Base-by-base conservation (phyloP, 164 flowering plant species). In the Piper longum region DNA sequence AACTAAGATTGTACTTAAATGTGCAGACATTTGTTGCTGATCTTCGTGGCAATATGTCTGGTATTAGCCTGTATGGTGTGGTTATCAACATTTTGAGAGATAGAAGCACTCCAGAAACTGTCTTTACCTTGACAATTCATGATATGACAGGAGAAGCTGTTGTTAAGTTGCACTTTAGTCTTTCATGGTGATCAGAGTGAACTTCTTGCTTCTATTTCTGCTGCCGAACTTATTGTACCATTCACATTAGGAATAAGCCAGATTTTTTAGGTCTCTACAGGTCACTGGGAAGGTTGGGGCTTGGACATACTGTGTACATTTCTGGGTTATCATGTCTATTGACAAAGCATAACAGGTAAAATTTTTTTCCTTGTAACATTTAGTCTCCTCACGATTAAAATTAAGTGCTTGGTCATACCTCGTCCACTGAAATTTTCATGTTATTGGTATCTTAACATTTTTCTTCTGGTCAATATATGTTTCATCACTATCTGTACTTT, bases 11-110 rank as follows among this genome's bases (percentile, higher is more conserved):
- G 45, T 73, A 45, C 64, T 62, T 56, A 67, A 72, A 74, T 72
- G 73, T 58, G 71, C 96, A 93, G 99, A 74, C 81, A 67, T 84
- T 81, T 77, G 80, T 93, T 64, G 73, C 61, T 43, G 89, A 93
- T 77, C 86, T 93, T 63, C 83, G 72, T 56, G 92, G 87, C 81
- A 90, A 88, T 83, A 93, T 90, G 96, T 87, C 83, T 68, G 69
- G 87, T 66, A 62, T 90, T 71, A 83, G 92, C 82, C 81, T 93
- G 61, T 90, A 85, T 77, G 99, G 95, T 64, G 78, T 70, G 60
- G 83, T 93, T 60, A 78, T 67, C 59, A 80, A 82, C 71, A 78
- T 93, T 9, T 62, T 61, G 13, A 71, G 72, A 61, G 88, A 84
- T 51, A 73, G 48, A 67, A 73, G 69, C 68, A 61, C 74, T 17